Conservation (phyloP, 1,139 yeast genomes). For the Arxiozyma heterogenica region DNA sequence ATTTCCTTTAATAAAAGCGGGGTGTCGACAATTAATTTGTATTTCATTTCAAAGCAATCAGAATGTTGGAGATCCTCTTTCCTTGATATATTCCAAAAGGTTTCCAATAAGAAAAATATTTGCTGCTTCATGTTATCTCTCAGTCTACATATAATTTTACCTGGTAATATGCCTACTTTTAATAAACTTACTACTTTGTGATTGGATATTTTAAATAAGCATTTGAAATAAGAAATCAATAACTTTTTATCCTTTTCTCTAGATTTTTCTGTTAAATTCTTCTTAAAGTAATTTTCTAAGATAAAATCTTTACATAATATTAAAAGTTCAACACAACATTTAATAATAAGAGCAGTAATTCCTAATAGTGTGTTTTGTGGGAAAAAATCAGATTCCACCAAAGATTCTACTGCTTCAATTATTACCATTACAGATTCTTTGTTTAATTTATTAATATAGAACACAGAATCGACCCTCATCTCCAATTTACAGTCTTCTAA, state of each 20-base stretch:
- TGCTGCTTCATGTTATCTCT: constrained; percentile 58
- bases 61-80: constrained; percentile 35
- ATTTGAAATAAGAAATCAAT: constrained; percentile 59
- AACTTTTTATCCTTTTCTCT: constrained; percentile 44
- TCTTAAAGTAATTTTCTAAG: constrained; percentile 46
- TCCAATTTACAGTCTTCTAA: constrained; percentile 33
- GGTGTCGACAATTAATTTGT: constrained; percentile 50
- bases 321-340: constrained; percentile 49
- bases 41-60: constrained; percentile 66
- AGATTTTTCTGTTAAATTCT: constrained; percentile 35
- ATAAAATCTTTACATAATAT: constrained; percentile 51
- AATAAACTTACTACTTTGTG: constrained; percentile 34
- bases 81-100: constrained; percentile 69
- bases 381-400: constrained; percentile 51
- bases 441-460: constrained; percentile 25
- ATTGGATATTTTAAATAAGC: constrained; percentile 40
- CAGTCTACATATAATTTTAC: constrained; percentile 58
- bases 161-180: constrained; percentile 57
- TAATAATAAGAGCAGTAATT: constrained; percentile 50
- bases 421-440: constrained; percentile 30
- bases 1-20: constrained; percentile 57
- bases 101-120: constrained; percentile 46
- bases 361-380: constrained; percentile 67
- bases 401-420: constrained; percentile 47
- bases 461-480: constrained; percentile 34